Base-by-base conservation (phyloP, 2,329 filamentous ascomycete species). In the Juglanconis oblonga region DNA sequence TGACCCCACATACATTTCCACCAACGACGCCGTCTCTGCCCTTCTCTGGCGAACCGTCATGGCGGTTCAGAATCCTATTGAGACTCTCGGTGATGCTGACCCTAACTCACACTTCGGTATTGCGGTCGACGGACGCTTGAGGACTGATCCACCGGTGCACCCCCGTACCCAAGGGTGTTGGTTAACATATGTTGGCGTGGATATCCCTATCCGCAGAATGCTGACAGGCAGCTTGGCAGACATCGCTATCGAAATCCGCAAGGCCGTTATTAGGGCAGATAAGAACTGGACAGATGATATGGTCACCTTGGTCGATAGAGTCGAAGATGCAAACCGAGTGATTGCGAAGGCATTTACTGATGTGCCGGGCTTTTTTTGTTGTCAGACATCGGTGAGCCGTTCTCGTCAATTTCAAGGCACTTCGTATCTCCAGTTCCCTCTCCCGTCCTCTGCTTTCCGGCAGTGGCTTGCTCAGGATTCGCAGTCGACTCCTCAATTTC, bases 101-200 rank as follows among this genome's bases (percentile, higher is more conserved):
- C 70, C 70, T 2, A 66, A 66, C 0, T 76, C 75, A 3, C 66
- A 71, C 5, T 73, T 74, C 64, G 71, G 73, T 50, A 71, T 76
- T 45, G 72, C 75, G 5, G 68, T 76, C 47, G 71, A 77, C 59
- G 72, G 72, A 5, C 71, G 74, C 4, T 59, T 62, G 11, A 72
- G 72, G 7, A 71, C 74, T 2, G 65, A 70, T 50, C 71, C 70
- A 40, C 68, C 65, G 1, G 64, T 76, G 7, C 71, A 75, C 57
- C 70, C 71, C 4, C 65, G 68, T 5, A 74, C 73, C 2, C 67
- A 75, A 31, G 75, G 74, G 14, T 75, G 74, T 59, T 76, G 74
- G 59, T 65, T 76, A 6, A 73, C 73, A 52, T 76, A 72, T 62
- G 67, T 73, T 3, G 67, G 66, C 4, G 67, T 70, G 33, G 55